These are phyloP conservation scores for Gnomoniopsis sp. DNA, from an alignment of 2,329 filamentous ascomycete species.

Conservation along the genomic window DNA sequence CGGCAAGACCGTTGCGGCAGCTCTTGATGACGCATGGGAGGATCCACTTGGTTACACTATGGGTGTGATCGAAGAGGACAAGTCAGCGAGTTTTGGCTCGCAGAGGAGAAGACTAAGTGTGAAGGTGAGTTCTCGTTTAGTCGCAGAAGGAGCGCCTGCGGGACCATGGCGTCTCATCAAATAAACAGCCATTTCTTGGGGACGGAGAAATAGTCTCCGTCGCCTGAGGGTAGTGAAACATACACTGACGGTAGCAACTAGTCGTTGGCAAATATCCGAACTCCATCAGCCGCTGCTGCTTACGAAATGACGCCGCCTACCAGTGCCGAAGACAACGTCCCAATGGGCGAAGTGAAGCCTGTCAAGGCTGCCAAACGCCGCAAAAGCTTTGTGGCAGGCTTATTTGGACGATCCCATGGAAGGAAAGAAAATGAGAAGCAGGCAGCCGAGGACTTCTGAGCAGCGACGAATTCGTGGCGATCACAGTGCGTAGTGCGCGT, in stretches of 20 bases:
- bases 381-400: slow-evolving; percentile 44
- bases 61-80: slow-evolving; percentile 21
- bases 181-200: too few relatives aligned
- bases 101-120: slow-evolving; percentile 32
- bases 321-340: slow-evolving; percentile 14
- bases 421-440: slow-evolving; percentile 19
- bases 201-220: neutral
- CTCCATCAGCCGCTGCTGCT: slow-evolving; percentile 19
- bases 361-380: slow-evolving; percentile 33
- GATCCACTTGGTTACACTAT: slow-evolving; percentile 27
- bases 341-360: slow-evolving; percentile 13
- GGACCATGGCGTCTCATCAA: too few relatives aligned
- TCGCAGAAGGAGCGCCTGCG: too few relatives aligned
- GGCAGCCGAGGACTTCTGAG: neutral
- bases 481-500: neutral
- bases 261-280: slow-evolving; percentile 30
- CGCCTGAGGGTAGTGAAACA: slow-evolving; percentile 7
- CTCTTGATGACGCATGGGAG: slow-evolving; percentile 56
- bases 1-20: slow-evolving; percentile 65
- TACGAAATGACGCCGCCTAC: slow-evolving; percentile 18
- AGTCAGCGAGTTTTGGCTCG: slow-evolving; percentile 4
- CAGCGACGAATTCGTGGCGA: neutral
- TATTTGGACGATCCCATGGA: slow-evolving; percentile 35
- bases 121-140: slow-evolving; percentile 24
- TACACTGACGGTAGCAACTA: slow-evolving; percentile 18